These are phyloP conservation scores for Articulospora tetracladia DNA, from an alignment of 495 filamentous ascomycete genomes.

Conservation along the genomic window DNA sequence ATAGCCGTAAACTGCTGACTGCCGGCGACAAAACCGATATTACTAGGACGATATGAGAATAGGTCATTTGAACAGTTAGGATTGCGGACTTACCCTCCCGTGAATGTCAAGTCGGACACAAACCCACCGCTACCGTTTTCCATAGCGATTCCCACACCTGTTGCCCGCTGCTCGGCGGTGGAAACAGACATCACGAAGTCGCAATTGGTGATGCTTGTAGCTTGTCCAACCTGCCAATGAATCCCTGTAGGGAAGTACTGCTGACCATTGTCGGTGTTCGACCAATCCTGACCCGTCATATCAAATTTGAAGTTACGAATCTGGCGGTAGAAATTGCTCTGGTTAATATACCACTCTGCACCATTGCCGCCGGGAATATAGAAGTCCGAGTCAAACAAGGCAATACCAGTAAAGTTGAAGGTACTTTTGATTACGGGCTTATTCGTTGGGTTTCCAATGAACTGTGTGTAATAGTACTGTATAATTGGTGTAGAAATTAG, in stretches of 20 bases:
- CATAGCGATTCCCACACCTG: slow-evolving; percentile 35
- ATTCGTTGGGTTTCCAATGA: slow-evolving; percentile 65
- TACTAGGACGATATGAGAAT: not conserved
- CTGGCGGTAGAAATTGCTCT: slow-evolving; percentile 75
- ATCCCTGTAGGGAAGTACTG: slow-evolving; percentile 7
- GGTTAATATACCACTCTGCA: slow-evolving; percentile 41
- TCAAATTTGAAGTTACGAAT: slow-evolving; percentile 77
- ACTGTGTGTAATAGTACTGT: slow-evolving; percentile 61
- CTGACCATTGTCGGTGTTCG: slow-evolving; percentile 31
- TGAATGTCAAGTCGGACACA: slow-evolving; percentile 24
- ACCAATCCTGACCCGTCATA: slow-evolving; percentile 38
- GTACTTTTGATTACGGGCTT: slow-evolving; percentile 64
- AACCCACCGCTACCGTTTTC: slow-evolving; percentile 40
- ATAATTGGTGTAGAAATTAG: slow-evolving; percentile 53
- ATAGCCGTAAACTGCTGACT: slow-evolving; percentile 81
- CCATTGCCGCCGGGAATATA: slow-evolving; percentile 47
- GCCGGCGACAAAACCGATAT: slow-evolving; percentile 38
- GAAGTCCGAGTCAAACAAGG: slow-evolving; percentile 69
- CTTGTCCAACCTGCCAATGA: slow-evolving; percentile 40
- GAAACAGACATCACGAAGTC: slow-evolving; percentile 32
- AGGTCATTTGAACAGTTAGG: no score
- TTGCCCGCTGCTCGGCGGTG: slow-evolving; percentile 7
- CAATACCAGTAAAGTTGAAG: slow-evolving; percentile 60
- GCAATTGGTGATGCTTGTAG: slow-evolving; percentile 37
- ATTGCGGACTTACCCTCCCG: slow-evolving; percentile 10